Evolutionary conservation across 805 yeast species (phyloP).

Genomic region (Cyberlindnera maclurae): DNA sequence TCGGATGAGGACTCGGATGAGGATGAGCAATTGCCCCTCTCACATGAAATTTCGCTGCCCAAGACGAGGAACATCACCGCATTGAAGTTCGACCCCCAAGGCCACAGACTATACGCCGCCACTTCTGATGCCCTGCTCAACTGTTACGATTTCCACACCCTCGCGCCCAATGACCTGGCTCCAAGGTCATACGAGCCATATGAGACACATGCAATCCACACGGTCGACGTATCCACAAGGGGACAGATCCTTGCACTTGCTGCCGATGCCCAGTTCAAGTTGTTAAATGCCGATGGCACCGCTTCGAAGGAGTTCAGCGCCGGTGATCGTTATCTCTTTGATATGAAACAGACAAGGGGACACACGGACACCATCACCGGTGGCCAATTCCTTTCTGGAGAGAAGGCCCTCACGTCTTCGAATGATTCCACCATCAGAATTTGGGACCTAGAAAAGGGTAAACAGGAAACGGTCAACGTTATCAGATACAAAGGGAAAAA

Average conservation of each 20-base stretch:
- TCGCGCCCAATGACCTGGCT: conserved; percentile 18
- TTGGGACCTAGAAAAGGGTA: conserved; percentile 17
- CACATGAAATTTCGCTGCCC: conserved; percentile 25
- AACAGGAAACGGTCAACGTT: conserved; percentile 13
- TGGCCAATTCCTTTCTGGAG: conserved; percentile 13
- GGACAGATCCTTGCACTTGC: conserved; percentile 7
- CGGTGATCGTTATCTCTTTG: conserved; percentile 24
- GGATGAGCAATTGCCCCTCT: conserved; percentile 29
- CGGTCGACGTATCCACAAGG: conserved; percentile 3
- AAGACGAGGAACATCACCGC: conserved; percentile 19
- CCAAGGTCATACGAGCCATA: conserved; percentile 12
- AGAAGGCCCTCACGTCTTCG: conserved; percentile 15
- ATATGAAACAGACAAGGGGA: conserved; percentile 22
- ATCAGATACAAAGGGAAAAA: conserved; percentile 13
- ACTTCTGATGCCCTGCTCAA: conserved; percentile 23
- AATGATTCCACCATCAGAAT: conserved; percentile 23
- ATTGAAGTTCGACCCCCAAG: conserved; percentile 21
- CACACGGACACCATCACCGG: conserved; percentile 21
- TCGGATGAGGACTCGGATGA: conserved; percentile 10
- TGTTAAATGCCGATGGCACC: conserved; percentile 10
- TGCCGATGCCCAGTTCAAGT: conserved; percentile 13
- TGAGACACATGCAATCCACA: conserved; percentile 10
- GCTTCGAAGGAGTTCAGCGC: conserved; percentile 9
- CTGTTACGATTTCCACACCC: conserved; percentile 28
- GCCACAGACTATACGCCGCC: conserved; percentile 23